A percentile compares a stretch with the other conserved stretches of the same genome.
These are phyloP conservation scores for Sutorius australiensis DNA, from an alignment of 768 basidiomycete genomes.

Conservation along the genomic window DNA sequence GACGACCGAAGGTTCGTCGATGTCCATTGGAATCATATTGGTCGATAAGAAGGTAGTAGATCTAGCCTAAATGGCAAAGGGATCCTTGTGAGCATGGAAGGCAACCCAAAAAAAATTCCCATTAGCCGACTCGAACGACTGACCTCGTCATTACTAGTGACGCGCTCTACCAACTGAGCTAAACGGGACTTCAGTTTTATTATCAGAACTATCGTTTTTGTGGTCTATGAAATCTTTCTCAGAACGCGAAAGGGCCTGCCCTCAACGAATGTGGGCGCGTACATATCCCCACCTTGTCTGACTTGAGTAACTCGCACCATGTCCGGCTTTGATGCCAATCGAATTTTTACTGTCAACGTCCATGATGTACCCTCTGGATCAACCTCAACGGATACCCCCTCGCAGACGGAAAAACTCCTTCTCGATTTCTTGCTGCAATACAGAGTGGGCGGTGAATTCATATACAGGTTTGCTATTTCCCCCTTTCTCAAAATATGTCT, in stretches of 20 bases:
- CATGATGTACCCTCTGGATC: constrained; percentile 54
- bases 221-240: neutral
- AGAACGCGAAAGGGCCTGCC: constrained; percentile 31
- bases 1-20: constrained; percentile 73
- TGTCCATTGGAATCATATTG: constrained; percentile 64
- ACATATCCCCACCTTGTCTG: neutral
- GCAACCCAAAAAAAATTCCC: constrained; percentile 27
- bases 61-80: constrained; percentile 7
- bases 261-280: constrained; percentile 23
- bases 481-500: neutral
- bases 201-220: too few species aligned
- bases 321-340: constrained; percentile 87
- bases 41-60: neutral
- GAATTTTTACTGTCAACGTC: constrained; percentile 76
- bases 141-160: constrained; percentile 47
- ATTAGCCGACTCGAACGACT: constrained; percentile 42
- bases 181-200: constrained; percentile 24
- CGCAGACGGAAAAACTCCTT: constrained; percentile 76
- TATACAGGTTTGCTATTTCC: constrained; percentile 65
- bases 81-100: neutral
- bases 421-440: constrained; percentile 86
- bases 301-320: constrained; percentile 35
- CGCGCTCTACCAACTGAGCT: constrained; percentile 51
- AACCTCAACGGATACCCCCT: constrained; percentile 63
- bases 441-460: constrained; percentile 85